Base-by-base conservation (phyloP, 78 protist genomes). In the Anaeramoeba flamelloides region DNA sequence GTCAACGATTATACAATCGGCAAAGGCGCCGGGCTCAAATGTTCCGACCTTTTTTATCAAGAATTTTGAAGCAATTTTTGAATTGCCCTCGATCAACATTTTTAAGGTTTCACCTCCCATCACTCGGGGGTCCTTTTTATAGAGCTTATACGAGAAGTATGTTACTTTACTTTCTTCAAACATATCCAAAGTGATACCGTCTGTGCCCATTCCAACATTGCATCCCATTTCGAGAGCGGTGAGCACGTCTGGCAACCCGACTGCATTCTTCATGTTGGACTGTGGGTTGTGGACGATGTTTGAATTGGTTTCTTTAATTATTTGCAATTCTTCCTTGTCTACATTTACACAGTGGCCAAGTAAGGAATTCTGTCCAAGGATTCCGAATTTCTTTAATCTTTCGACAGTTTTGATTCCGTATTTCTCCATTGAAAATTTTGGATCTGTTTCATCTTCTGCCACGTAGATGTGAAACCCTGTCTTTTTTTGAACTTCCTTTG, bases 121-220 rank as follows among this genome's bases (percentile, higher is more conserved):
- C 26, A 22, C 32, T 17, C 64, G 33, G 74, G 87, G 87, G 76
- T 84, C 83, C 3, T 36, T 1, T 32, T 38, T 0, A 30, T 39
- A 65, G 31, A 77, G 81, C 77, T 84, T 84, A 79, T 84, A 83
- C 17, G 65, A 12, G 2, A 77, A 36, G 75, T 84, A 84, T 26
- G 3, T 22, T 26, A 36, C 31, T 69, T 84, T 84, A 33, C 31
- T 3, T 36, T 80, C 87, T 2, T 8, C 8, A 65, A 84, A 3
- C 87, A 84, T 84, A n/a, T 84, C 87, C 75, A 38, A 34, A 39
- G 84, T 36, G 85, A 84, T 84, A 4, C 87, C 87, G 33, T 84
- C 87, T 3, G 87, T 84, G 39, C 87, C 87, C 3, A 84, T 26
- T 39, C 83, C 4, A 12, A 77, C 81, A 1, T 30, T 37, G 2